Evolutionary conservation across 225 moss, liverwort and hornwort species (phyloP), one percentile per base, ranked within the genome.

Genomic region (Straminergon stramineum): DNA sequence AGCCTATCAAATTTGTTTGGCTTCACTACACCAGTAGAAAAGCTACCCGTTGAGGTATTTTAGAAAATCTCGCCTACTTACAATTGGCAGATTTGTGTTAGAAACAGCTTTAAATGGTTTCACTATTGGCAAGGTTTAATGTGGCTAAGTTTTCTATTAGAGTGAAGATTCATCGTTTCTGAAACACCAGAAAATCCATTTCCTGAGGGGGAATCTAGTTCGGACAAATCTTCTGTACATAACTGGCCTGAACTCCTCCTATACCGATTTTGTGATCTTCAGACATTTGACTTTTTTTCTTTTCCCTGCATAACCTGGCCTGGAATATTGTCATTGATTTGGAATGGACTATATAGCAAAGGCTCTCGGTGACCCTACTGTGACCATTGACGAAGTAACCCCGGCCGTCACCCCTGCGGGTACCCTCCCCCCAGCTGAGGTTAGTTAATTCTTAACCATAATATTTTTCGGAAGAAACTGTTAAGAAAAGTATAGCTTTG

Each of bases 351-450:
- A 23, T 79, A 86, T 63, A 95, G 95, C 94, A 87, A 91, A 90
- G 88, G 94, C 95, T 89, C 92, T 95, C 22, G 95, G 95, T 88
- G 94, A 95, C 77, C 89, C 94, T 52, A 91, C 93, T 70, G 93
- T 94, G 84, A 94, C 93, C 81, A 89, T 95, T 86, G 95, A 94
- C 20, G 92, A 95, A 91, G 94, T 95, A 84, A 95, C 89, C 39
- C 94, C 93, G 41, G 58, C 68, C 79, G 89, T 94, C n/a, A 84
- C 95, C 35, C 89, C 92, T 79, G 91, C 90, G 53, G 94, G 95
- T 74, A 78, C 90, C 34, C 95, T 95, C 28, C 81, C 90, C 48
- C 83, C 82, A 83, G 93, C 95, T 83, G 95, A 95, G 93, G 95
- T 95, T 88, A 84, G 89, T 79, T 67, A 51, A 87, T 53, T 63